A percentile compares a stretch with the other conserved stretches of the same genome.
These are phyloP conservation scores for Trametes maxima DNA, from an alignment of 768 basidiomycete genomes.

Conservation along the genomic window DNA sequence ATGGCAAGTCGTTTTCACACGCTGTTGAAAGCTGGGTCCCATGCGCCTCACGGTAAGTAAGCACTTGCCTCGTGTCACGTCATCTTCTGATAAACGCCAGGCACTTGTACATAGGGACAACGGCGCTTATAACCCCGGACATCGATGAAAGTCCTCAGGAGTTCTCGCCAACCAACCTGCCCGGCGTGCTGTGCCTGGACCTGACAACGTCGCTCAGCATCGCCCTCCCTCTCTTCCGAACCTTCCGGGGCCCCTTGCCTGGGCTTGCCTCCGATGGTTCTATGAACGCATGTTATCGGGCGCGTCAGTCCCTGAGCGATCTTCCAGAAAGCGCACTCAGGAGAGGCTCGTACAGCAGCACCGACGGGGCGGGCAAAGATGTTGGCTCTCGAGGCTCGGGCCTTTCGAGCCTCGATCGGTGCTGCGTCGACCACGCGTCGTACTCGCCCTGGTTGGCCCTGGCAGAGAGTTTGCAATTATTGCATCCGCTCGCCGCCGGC, in stretches of 20 bases:
- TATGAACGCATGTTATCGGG: not conserved
- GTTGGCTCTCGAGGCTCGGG: too few relatives aligned
- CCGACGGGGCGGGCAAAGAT: too few relatives aligned
- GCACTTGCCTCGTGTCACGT: not conserved
- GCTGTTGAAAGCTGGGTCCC: not conserved
- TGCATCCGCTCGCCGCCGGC: not conserved
- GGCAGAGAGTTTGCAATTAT: not conserved
- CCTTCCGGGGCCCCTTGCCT: not conserved
- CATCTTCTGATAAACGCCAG: not conserved
- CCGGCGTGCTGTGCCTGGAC: slow-evolving; percentile 4
- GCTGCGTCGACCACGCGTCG: too few relatives aligned
- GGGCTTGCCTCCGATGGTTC: not conserved
- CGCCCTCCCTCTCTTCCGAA: not conserved
- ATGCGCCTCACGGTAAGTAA: not conserved
- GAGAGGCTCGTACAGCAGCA: too few relatives aligned
- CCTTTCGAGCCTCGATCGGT: too few relatives aligned
- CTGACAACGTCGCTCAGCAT: not conserved
- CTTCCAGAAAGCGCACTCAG: too few relatives aligned
- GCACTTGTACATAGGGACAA: not conserved
- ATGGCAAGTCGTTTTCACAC: not conserved
- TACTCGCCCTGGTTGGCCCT: too few relatives aligned
- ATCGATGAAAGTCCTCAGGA: not conserved
- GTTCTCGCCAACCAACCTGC: not conserved
- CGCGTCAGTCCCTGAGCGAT: too few relatives aligned
- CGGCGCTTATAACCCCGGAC: not conserved